Base-by-base conservation (phyloP, 768 basidiomycete genomes). In the Cyathus striatus region DNA sequence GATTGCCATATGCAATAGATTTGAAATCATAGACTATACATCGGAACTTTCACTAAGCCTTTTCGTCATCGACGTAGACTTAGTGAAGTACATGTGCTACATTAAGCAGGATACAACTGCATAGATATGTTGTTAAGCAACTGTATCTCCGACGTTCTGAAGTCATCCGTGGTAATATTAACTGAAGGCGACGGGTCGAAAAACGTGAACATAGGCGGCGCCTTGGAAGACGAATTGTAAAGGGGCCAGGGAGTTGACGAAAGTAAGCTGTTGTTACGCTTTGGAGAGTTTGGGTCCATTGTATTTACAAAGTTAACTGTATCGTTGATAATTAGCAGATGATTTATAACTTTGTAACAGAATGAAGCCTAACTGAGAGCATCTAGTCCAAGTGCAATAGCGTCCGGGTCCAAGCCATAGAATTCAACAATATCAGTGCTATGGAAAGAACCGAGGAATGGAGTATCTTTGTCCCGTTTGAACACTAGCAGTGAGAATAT, bases 401-500 rank as follows among this genome's bases (percentile, higher is more conserved):
- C 13, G 30, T 12, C 12, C 16, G 30, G 30, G 16, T 16, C 30
- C 12, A 12, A 12, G 13, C 30, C 4, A 16, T 12, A 32, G 16
- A 32, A 32, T 32, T 32, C 30, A 12, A 16, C 30, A 32, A 16
- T 23, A 25, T 40, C 5, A 14, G 16, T 25, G 10, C 24, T 30
- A 39, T 43, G 30, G 3, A 4, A 32, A 0, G 61, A 27, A 3
- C 63, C 63, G 1, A 64, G 35, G 6, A 37, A 14, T 0, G 54
- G 51, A 3, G 39, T 48, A 10, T 39, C 40, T 39, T 65, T 64
- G 30, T 52, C 44, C 5, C 57, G 55, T 38, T 62, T 62, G 46
- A 44, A 56, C 42, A 65, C 63, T 64, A 27, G 3, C n/a, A n/a
- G n/a, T n/a, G n/a, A n/a, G n/a, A n/a, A n/a, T n/a, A n/a, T n/a